Evolutionary conservation across 176 grass and related monocot species (phyloP), one percentile per base, ranked within the genome.

Genomic region (Avena sativa): DNA sequence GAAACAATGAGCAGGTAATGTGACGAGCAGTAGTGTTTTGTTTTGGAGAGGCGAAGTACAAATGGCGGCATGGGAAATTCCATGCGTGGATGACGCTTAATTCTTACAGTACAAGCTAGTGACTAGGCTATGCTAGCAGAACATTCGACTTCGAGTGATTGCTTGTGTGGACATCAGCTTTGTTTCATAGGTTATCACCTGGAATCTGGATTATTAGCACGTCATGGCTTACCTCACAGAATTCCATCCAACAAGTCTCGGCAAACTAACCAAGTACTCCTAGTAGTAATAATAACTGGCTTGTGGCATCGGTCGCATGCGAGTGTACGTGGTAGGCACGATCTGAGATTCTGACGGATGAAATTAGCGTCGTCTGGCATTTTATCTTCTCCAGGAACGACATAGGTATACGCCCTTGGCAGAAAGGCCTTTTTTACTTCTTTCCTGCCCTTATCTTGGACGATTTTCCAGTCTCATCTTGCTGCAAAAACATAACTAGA

Each of bases 361-460:
- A 38, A 71, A 44, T 70, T 20, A 43, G 20, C 4, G 16, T 4
- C 68, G 36, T 73, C 47, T 26, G 20, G 68, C 68, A 44, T 74
- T 63, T 63, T 63, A 26, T 64, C 51, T 36, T 77, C 28, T 58
- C 3, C 52, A 4, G 8, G 50, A 8, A 14, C 11, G 43, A 30
- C 40, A 43, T 43, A 43, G 9, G 56, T 73, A 25, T 16, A 48
- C 9, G 38, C 19, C 11, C 19, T 11, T 71, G 1, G 34, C 0
- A 43, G 40, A 6, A 43, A 6, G 5, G 4, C 11, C 2, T 51
- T 49, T 34, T 50, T 23, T 86, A 77, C 65, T 84, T 79, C 56
- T 46, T 84, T 25, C 28, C 53, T 0, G 65, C 87, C 75, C 65
- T 71, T 51, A 12, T 62, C 55, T 73, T 89, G 65, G 87, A 43